A percentile compares a stretch with the other conserved stretches of the same genome.
phyloP scores from a whole-genome alignment of 345 rosid genomes.

The Viola odorata region DNA sequence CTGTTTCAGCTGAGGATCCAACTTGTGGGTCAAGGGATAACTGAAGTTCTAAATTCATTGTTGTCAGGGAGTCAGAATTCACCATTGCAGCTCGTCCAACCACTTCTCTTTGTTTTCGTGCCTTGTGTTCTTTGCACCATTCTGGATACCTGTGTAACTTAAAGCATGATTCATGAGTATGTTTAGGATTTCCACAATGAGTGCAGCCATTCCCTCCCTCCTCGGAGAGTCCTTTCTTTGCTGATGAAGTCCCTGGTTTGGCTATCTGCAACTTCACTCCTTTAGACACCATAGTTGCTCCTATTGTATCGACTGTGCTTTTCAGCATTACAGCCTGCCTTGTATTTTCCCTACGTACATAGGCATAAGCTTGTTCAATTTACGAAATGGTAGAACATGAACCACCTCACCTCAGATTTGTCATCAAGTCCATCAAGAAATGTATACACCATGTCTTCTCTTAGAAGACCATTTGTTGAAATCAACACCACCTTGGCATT shows the following conservation, averaged over 20 bases:
- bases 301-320: background rate
- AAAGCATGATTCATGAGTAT: background rate
- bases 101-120: background rate
- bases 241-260: background rate
- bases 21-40: background rate
- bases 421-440: background rate
- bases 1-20: background rate
- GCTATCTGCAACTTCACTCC: background rate
- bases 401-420: background rate
- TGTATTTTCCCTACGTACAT: background rate
- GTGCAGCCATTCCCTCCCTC: background rate
- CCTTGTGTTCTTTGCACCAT: background rate
- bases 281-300: background rate
- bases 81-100: background rate
- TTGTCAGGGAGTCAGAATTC: background rate
- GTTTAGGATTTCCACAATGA: background rate
- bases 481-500: too few relatives aligned
- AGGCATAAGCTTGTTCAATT: background rate
- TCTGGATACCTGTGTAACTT: background rate
- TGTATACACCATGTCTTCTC: background rate
- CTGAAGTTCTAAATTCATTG: background rate
- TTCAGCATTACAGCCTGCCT: background rate
- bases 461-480: too few relatives aligned
- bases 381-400: background rate
- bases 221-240: background rate